Evolutionary conservation across 208 protist species (phyloP).

Genomic region (Histomonas meleagridis): DNA sequence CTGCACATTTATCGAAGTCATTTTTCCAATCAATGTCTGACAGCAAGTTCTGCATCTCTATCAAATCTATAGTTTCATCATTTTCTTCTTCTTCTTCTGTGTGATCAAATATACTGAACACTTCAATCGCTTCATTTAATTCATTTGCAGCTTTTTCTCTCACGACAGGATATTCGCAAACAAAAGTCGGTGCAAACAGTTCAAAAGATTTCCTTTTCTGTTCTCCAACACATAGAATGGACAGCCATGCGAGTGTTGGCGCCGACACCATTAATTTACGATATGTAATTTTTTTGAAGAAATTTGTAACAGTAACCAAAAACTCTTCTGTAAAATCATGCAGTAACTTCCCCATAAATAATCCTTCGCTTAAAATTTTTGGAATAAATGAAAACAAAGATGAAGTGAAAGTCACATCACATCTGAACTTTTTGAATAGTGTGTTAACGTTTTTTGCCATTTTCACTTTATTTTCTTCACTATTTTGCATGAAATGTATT

Average conservation of each 20-base stretch:
- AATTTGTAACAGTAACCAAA: neutral
- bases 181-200: neutral
- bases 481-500: neutral
- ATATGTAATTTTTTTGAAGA: slow-evolving; percentile 1
- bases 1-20: neutral
- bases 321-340: neutral
- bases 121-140: slow-evolving; percentile 12
- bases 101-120: neutral
- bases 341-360: neutral
- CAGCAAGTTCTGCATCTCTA: neutral
- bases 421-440: neutral
- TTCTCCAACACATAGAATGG: neutral
- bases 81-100: neutral
- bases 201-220: neutral
- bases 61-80: neutral
- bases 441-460: neutral
- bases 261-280: neutral
- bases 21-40: neutral
- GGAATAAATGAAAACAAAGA: slow-evolving; percentile 11
- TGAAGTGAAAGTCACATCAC: neutral
- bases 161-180: slow-evolving; percentile 13
- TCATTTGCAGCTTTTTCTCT: neutral
- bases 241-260: neutral
- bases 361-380: neutral
- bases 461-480: neutral